A percentile compares a stretch with the other conserved stretches of the same genome.
These are phyloP conservation scores for Salinomyces thailandicus DNA, from an alignment of 2,329 filamentous ascomycete genomes.

Conservation along the genomic window DNA sequence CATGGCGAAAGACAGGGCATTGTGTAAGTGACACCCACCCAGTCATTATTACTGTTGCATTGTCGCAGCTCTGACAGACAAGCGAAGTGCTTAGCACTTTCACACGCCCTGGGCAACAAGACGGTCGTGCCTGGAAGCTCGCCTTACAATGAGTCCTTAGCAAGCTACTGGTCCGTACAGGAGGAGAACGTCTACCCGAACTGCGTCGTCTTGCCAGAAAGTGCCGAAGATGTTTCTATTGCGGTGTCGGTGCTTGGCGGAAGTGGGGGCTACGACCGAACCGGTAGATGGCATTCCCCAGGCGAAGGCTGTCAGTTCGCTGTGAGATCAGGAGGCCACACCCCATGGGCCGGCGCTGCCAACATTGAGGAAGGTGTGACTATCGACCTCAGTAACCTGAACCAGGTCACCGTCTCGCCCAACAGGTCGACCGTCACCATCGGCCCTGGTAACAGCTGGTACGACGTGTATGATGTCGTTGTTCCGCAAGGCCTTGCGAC, in stretches of 20 bases:
- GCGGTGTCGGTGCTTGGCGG: neutral
- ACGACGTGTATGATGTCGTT: slow-evolving; percentile 11
- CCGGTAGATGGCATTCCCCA: too few relatives aligned
- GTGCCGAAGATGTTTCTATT: slow-evolving; percentile 1
- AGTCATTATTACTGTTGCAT: neutral
- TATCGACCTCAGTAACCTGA: slow-evolving; percentile 16
- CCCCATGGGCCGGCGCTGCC: slow-evolving; percentile 11
- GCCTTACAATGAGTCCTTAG: slow-evolving; percentile 12
- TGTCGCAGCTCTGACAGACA: too few relatives aligned
- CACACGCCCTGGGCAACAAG: slow-evolving; percentile 5
- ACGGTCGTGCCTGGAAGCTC: slow-evolving; percentile 6
- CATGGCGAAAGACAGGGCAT: too few relatives aligned
- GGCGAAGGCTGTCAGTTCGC: slow-evolving; percentile 12
- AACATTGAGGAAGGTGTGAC: slow-evolving; percentile 19
- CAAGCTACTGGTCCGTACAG: slow-evolving; percentile 12
- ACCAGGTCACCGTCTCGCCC: slow-evolving; percentile 9
- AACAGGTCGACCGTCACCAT: slow-evolving; percentile 11
- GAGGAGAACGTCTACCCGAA: slow-evolving; percentile 8
- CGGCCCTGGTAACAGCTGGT: slow-evolving; percentile 12
- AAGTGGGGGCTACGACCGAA: slow-evolving; percentile 4
- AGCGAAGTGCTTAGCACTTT: slow-evolving; percentile 8
- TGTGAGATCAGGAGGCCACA: slow-evolving; percentile 12
- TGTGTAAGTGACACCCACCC: neutral
- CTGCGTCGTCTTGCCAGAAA: slow-evolving; percentile 10
- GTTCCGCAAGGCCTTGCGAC: slow-evolving; percentile 10